Evolutionary conservation across 2,329 filamentous ascomycete genomes (phyloP), one percentile per base, ranked within the genome.

Genomic region (Apiospora arundinis): DNA sequence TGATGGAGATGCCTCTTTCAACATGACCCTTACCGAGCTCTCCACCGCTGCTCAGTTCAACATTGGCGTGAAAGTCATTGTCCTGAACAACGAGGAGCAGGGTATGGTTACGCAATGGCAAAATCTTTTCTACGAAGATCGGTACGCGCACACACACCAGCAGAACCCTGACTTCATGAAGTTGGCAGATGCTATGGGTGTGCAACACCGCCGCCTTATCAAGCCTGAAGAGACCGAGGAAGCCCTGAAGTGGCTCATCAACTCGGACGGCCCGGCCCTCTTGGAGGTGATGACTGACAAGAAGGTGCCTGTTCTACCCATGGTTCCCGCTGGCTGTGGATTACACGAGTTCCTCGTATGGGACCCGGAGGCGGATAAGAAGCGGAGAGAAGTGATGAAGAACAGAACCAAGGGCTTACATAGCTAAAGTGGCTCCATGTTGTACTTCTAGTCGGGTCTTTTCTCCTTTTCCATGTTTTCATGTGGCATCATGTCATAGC

Each of bases 21-120:
- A 94, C 88, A 98, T 99, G 96, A 98, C 96, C 7, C 88, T 98
- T 72, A 98, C 95, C 1, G 96, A 99, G 85, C 91, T 99, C 69
- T 93, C 93, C 65, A 98, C 95, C 1, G 95, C 95, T 56, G 90
- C 93, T 11, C 95, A 99, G 84, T 98, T 98, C 87, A 93, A 96
- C 85, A 98, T 98, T 81, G 95, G 93, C 75, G 92, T 97, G 82
- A 98, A 98, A 89, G 89, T 98, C 73, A 94, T 98, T 77, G 88
- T 98, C 37, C 83, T 99, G 70, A 98, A 98, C 87, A 99, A 97
- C 83, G 95, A 97, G 82, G 95, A 98, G 84, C 95, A 98, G 84
- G 95, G 95, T 70, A 98, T 98, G 95, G 95, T 98, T 60, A 98
- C 95, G 1, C 95, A 98, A 85, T 98, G 95, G 95, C 95, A 98